Base-by-base conservation (phyloP, 352 stramenopile species). In the Pythium periplocum region DNA sequence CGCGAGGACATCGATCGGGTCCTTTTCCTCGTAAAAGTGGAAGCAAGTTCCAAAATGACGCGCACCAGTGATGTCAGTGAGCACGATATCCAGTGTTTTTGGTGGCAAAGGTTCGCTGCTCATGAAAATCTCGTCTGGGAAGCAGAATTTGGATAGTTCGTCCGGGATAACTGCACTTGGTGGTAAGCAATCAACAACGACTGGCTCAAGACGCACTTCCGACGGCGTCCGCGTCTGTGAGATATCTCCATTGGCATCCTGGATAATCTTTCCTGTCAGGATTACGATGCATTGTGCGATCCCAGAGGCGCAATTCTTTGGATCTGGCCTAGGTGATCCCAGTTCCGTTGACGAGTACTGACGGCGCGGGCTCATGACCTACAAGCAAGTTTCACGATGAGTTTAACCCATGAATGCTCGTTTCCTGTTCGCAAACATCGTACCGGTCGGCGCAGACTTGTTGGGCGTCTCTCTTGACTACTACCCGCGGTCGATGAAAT, bases 81-180 rank as follows among this genome's bases (percentile, higher is more conserved):
- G 66, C 1, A 91, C 80, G 4, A 88, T 82, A 39, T 91, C 80
- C 17, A 91, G 85, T 4, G 64, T 54, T 12, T 49, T 81, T 11
- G 70, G 70, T 10, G 75, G 61, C 1, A 73, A 63, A 0, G 60
- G 50, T 42, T 80, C 68, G 3, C 53, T 73, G 3, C 45, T 70
- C n/a, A 89, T 59, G 43, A 75, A 75, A 3, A 76, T 71, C 11
- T 78, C 66, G 9, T 86, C 69, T 9, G 80, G 78, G 38, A 86
- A 87, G 43, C 78, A 89, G 44, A 91, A 89, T 47, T 83, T 89
- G 0, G 78, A 82, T 7, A 91, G 60, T 26, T 87, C 75, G 10
- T 87, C 78, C 2, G 81, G 81, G 2, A 88, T 48, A 48, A 57
- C 69, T 3, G 71, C 61, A 7, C 45, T 64, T 3, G 71, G 64